These are phyloP conservation scores for Lanmaoa pseudosensibilis DNA, from an alignment of 768 basidiomycete genomes.

Conservation along the genomic window DNA sequence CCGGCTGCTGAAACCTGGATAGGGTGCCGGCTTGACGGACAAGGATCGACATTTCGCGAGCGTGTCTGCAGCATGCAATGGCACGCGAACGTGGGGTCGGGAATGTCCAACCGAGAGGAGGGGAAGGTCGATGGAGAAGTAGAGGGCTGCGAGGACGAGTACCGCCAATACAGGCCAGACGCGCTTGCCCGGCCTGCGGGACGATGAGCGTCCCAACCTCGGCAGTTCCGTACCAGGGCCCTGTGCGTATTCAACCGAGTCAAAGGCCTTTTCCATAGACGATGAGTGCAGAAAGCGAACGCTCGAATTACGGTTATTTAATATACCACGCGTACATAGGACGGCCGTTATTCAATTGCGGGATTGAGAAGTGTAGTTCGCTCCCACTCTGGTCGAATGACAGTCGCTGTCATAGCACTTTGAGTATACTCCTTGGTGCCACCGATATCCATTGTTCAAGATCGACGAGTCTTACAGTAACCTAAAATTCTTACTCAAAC, in stretches of 20 bases:
- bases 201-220: neutral
- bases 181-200: conserved; percentile 8
- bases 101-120: neutral
- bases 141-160: conserved; percentile 18
- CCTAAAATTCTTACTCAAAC: neutral
- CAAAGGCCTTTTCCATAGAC: conserved; percentile 15
- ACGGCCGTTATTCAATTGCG: too few species aligned
- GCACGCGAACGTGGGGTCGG: conserved; percentile 10
- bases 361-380: too few species aligned
- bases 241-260: neutral
- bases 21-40: conserved; percentile 42
- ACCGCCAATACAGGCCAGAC: conserved; percentile 17
- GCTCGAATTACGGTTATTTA: neutral
- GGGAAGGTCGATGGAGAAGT: conserved; percentile 9
- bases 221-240: neutral
- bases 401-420: too few species aligned
- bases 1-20: conserved; percentile 47
- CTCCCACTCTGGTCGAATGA: too few species aligned
- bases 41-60: conserved; percentile 50
- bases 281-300: neutral
- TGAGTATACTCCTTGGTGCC: too few species aligned
- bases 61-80: conserved; percentile 28
- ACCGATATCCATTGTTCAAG: too few species aligned
- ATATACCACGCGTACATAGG: too few species aligned
- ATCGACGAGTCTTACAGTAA: too few species aligned